Evolutionary conservation across 371 early-diverging fungal species (phyloP).

Genomic region (Circinella minor): DNA sequence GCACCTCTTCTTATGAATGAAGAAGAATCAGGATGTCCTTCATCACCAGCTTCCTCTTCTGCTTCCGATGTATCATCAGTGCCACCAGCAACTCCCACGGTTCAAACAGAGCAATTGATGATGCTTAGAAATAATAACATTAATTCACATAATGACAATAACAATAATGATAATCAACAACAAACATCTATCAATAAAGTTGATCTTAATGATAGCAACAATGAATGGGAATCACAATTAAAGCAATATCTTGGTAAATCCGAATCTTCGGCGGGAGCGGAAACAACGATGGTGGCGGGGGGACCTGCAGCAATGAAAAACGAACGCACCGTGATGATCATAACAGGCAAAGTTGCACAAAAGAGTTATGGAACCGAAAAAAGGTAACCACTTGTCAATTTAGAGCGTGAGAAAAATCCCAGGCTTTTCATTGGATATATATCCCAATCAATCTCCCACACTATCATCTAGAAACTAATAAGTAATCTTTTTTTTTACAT

Average conservation of each 20-base stretch:
- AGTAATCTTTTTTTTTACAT: too few species aligned
- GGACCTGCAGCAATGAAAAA: too few species aligned
- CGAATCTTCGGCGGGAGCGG: conserved; percentile 8
- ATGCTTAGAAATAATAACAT: not conserved
- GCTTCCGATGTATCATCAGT: not conserved
- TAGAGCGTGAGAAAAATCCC: conserved; percentile 20
- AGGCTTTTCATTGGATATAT: conserved; percentile 16
- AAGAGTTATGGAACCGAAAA: conserved; percentile 82
- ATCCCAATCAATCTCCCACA: not conserved
- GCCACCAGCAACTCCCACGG: not conserved
- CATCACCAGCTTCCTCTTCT: conserved; percentile 5
- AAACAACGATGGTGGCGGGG: too few species aligned
- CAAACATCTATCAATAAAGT: not conserved
- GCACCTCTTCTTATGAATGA: not conserved
- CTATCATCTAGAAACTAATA: too few species aligned
- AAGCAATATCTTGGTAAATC: conserved; percentile 9
- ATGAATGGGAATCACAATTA: conserved; percentile 7
- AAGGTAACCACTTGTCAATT: conserved; percentile 34
- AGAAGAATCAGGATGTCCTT: not conserved
- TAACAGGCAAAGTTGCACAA: conserved; percentile 78
- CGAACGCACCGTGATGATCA: conserved; percentile 59
- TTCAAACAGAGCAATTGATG: not conserved
- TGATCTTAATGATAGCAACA: not conserved
- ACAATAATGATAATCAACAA: not conserved
- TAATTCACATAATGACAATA: not conserved